Base-by-base conservation (phyloP, 2,329 filamentous ascomycete species). In the Ciborinia camelliae region DNA sequence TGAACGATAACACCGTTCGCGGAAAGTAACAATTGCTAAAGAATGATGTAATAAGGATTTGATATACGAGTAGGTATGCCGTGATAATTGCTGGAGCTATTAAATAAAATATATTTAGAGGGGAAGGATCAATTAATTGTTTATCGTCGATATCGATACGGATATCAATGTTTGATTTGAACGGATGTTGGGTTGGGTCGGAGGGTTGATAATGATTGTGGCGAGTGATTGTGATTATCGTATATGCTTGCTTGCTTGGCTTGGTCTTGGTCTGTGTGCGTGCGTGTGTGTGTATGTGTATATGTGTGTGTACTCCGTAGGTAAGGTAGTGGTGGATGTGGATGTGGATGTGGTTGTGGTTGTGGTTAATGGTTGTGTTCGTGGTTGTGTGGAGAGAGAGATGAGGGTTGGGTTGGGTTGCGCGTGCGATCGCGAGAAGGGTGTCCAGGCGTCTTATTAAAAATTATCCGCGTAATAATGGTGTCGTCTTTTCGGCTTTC, bases 21-120 rank as follows among this genome's bases (percentile, higher is more conserved):
- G 67, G 58, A 72, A 69, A 53, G 72, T 69, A 66, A 71, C 72
- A 61, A 73, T 71, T 65, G 71, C 71, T 59, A 73, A 67, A 54
- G 71, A 69, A 64, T 70, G 66, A 58, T 71, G 72, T 71, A 74
- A 74, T 59, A n/a, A n/a, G n/a, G 28, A 47, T 53, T 45, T 23
- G 12, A 35, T 35, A 8, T n/a, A 35, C 32, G 6, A 10, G 30
- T 43, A 41, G n/a, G n/a, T 23, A 18, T 48, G 26, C 23, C 55
- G 39, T 20, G 52, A 41, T 55, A 41, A n/a, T 30, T 30, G 8
- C 20, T 23, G 45, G 10, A 48, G 3, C 23, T 26, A 39, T n/a
- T n/a, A n/a, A n/a, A n/a, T n/a, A 54, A n/a, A 18, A 39, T 37
- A 48, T 48, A 53, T n/a, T 28, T n/a, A 3, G 51, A 26, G n/a